Percentiles rank a stretch among this genome's conserved stretches.
Conservation (phyloP, 805 yeast genomes). For the Starmerella davenportii region DNA sequence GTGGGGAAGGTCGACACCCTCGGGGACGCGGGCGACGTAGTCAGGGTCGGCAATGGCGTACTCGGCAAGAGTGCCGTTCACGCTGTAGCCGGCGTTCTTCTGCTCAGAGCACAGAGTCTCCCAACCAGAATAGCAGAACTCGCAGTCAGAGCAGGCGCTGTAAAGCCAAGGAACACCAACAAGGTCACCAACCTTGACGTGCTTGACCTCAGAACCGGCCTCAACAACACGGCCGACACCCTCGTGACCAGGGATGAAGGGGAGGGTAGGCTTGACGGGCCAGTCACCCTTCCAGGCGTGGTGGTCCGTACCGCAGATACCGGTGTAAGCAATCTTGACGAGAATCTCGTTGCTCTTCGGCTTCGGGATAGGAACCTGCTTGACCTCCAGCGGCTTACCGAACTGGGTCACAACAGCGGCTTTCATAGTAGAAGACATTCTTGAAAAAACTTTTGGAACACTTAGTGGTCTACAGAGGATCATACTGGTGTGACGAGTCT, state of each 20-base stretch:
- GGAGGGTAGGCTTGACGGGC: constrained; percentile 60
- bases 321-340: constrained; percentile 68
- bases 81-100: constrained; percentile 68
- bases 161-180: constrained; percentile 79
- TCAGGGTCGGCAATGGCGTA: constrained; percentile 77
- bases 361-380: constrained; percentile 61
- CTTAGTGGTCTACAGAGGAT: background rate
- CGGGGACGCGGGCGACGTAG: constrained; percentile 67
- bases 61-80: constrained; percentile 83
- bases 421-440: constrained; percentile 24
- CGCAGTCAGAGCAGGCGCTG: constrained; percentile 61
- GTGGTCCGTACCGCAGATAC: constrained; percentile 86
- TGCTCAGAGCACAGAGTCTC: constrained; percentile 60
- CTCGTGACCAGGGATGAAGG: constrained; percentile 77
- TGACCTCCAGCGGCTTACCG: constrained; percentile 47
- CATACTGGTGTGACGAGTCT: background rate
- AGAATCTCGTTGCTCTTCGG: constrained; percentile 66
- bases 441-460: constrained; percentile 2
- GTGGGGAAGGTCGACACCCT: constrained; percentile 54
- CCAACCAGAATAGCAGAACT: constrained; percentile 45
- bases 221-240: constrained; percentile 80
- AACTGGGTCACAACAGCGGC: constrained; percentile 50
- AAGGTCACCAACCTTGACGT: constrained; percentile 59
- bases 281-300: constrained; percentile 93
- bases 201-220: constrained; percentile 47